phyloP scores from a whole-genome alignment of 2,329 filamentous ascomycete genomes.

The Herpomyces periplanetae region DNA sequence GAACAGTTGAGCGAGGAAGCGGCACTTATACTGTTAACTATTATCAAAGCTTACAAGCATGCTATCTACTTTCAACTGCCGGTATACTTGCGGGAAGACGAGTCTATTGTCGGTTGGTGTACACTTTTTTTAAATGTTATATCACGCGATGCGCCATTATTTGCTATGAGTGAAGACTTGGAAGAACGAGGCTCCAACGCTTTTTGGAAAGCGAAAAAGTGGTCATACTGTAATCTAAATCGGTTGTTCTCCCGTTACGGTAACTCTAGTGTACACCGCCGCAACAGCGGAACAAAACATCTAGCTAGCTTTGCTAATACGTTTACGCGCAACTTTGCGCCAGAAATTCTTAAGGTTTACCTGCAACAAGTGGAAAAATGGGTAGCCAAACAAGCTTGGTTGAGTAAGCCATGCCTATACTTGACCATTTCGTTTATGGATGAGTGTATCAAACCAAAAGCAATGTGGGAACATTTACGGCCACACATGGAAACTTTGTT shows the following conservation, averaged over 20 bases:
- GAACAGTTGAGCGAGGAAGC: conserved; percentile 74
- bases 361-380: conserved; percentile 82
- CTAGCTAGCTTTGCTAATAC: conserved; percentile 50
- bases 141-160: conserved; percentile 38
- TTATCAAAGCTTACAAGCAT: conserved; percentile 90
- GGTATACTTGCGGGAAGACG: conserved; percentile 30
- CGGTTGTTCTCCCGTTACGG: conserved; percentile 84
- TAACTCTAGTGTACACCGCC: conserved; percentile 35
- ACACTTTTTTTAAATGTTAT: conserved; percentile 71
- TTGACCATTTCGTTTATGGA: conserved; percentile 84
- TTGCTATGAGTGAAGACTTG: conserved; percentile 34
- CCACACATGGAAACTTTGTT: conserved; percentile 72
- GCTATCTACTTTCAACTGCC: conserved; percentile 83
- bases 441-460: conserved; percentile 83
- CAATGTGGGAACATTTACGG: conserved; percentile 80
- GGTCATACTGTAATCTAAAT: conserved; percentile 93
- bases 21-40: conserved; percentile 76
- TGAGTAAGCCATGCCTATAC: conserved; percentile 68
- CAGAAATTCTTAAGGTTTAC: conserved; percentile 82
- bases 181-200: conserved; percentile 69
- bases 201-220: conserved; percentile 99
- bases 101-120: conserved; percentile 73
- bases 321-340: conserved; percentile 64
- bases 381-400: conserved; percentile 73
- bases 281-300: conserved; percentile 31